phyloP scores from a whole-genome alignment of 208 protist genomes.

The Trypanosomatidae sp. region DNA sequence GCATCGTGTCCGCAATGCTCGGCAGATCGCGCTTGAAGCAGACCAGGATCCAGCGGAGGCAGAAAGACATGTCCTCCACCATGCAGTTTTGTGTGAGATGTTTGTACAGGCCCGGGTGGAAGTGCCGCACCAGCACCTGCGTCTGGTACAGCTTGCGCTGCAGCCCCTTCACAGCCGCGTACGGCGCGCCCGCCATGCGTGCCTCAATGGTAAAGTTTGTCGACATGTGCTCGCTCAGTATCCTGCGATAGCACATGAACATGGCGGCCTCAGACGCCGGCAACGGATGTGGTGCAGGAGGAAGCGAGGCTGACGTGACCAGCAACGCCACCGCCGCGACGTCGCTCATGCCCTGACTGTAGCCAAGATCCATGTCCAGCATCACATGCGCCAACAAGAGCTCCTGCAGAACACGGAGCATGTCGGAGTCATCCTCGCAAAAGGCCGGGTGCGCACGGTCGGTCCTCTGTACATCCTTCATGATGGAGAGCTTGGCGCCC shows the following conservation, averaged over 20 bases:
- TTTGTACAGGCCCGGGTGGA: slow-evolving; percentile 58
- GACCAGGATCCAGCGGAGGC: slow-evolving; percentile 88
- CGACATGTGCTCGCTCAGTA: slow-evolving; percentile 51
- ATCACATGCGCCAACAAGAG: slow-evolving; percentile 85
- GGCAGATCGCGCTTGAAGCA: slow-evolving; percentile 85
- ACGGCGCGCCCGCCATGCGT: slow-evolving; percentile 17
- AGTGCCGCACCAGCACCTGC: slow-evolving; percentile 48
- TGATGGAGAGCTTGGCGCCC: slow-evolving; percentile 48
- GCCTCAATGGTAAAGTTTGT: slow-evolving; percentile 63
- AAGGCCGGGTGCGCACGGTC: slow-evolving; percentile 63
- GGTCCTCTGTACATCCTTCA: slow-evolving; percentile 90
- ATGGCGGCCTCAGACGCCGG: slow-evolving; percentile 18
- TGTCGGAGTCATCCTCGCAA: slow-evolving; percentile 39
- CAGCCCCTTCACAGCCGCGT: slow-evolving; percentile 38
- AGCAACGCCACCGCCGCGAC: slow-evolving; percentile 61
- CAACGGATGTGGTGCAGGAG: not conserved
- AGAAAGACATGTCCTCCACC: slow-evolving; percentile 82
- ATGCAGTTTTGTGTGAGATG: slow-evolving; percentile 47
- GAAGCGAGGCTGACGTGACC: slow-evolving; percentile 40
- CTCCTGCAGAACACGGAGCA: slow-evolving; percentile 55
- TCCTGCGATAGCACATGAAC: slow-evolving; percentile 30
- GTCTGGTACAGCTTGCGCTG: slow-evolving; percentile 44
- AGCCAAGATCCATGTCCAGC: slow-evolving; percentile 92
- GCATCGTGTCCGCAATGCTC: slow-evolving; percentile 53
- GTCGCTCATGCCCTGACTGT: slow-evolving; percentile 93